Evolutionary conservation across 768 basidiomycete genomes (phyloP), one percentile per base, ranked within the genome.

Genomic region (Lactarius hatsudake): DNA sequence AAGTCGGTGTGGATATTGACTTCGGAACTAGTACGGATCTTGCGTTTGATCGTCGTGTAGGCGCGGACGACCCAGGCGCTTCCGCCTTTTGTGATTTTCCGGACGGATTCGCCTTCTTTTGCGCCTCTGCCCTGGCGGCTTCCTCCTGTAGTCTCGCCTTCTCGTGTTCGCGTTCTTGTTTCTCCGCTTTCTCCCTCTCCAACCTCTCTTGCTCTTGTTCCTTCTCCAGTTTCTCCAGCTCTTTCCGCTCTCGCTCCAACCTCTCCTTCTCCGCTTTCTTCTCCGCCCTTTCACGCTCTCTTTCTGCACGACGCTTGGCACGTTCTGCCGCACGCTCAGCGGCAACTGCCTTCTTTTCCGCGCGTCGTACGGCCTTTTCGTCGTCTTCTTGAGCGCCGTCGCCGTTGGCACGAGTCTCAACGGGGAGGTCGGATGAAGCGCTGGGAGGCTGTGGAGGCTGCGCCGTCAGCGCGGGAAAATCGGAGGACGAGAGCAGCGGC

Each of bases 381-480:
- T 84, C 84, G 55, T 84, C 84, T 9, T 18, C 45, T 63, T 67
- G 48, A 28, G 63, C 60, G 34, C 59, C 34, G 32, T 59, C 81
- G 18, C 79, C 78, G 66, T 86, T 63, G n/a, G 30, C 26, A n/a
- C 53, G 51, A 20, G 26, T 38, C 59, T 71, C 69, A 71, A 40
- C 69, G 69, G 62, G 64, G 59, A 53, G 69, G 34, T 70, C 73
- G 56, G 73, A 68, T 43, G 77, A 74, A 20, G 76, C 66, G 45
- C 76, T 76, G 54, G 76, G 73, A 66, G 70, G 63, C 64, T 73
- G 71, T 70, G 75, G 75, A 53, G 69, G 67, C 76, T 72, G 78
- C 69, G 74, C 80, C 69, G 82, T 78, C 67, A 93, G 80, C 43
- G 90, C 89, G 62, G 91, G 92, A 75, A 93, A 93, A 76, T 93